Percentiles rank a stretch among this genome's conserved stretches.
phyloP scores from a whole-genome alignment of 1,284 basidiomycete genomes.

The Tremellales sp. region DNA sequence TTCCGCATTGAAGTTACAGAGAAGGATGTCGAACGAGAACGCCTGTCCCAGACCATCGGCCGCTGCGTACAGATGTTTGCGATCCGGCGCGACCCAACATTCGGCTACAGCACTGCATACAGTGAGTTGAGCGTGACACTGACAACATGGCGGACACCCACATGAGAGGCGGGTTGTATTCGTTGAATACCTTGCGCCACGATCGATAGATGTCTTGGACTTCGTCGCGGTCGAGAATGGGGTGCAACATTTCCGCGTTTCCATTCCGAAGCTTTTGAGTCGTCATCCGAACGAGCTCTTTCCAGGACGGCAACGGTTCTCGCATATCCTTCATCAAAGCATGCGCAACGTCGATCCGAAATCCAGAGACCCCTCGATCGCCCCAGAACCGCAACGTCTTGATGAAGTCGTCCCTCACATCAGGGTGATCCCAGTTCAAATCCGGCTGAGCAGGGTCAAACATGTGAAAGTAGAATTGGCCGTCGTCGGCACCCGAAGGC shows the following conservation, averaged over 20 bases:
- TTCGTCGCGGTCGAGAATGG: constrained; percentile 34
- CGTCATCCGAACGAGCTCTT: constrained; percentile 12
- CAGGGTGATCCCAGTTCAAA: constrained; percentile 70
- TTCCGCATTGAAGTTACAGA: constrained; percentile 26
- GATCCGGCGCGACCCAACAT: constrained; percentile 35
- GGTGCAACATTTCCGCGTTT: constrained; percentile 18
- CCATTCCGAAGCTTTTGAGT: constrained; percentile 11
- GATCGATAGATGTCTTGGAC: constrained; percentile 36
- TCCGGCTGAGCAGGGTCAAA: constrained; percentile 70
- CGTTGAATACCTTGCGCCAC: constrained; percentile 43
- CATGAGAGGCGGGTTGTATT: constrained; percentile 42
- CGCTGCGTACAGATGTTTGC: constrained; percentile 37
- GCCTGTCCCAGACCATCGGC: constrained; percentile 38
- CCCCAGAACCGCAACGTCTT: constrained; percentile 71
- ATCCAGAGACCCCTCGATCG: constrained; percentile 68
- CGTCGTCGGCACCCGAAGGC: constrained; percentile 56
- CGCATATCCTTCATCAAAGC: constrained; percentile 30
- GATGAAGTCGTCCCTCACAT: constrained; percentile 61
- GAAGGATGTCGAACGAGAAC: constrained; percentile 45
- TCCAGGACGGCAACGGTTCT: constrained; percentile 15
- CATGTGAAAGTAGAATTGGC: constrained; percentile 69
- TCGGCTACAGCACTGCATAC: constrained; percentile 38
- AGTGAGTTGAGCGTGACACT: not conserved
- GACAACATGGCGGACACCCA: constrained; percentile 11
- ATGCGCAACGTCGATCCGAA: constrained; percentile 52